Evolutionary conservation across 768 basidiomycete species (phyloP).

Genomic region (Hysterangium stoloniferum): DNA sequence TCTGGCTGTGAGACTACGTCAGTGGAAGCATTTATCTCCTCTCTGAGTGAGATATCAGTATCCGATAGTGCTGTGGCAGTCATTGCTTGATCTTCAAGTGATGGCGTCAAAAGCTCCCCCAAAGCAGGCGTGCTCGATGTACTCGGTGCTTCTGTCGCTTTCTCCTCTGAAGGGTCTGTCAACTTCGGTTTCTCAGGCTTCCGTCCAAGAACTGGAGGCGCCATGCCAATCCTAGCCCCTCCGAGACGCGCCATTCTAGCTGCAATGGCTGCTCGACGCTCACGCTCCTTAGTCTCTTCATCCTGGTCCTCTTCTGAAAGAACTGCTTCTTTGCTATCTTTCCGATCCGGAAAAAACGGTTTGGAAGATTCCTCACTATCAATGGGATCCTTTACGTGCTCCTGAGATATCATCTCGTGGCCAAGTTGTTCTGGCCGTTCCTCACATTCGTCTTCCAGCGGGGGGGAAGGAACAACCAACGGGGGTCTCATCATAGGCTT

Average conservation of each 20-base stretch:
- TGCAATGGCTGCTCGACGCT: conserved; percentile 79
- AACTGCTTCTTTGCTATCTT: conserved; percentile 17
- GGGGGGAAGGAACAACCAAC: conserved; percentile 34
- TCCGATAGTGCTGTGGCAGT: too few species aligned
- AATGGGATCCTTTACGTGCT: conserved; percentile 14
- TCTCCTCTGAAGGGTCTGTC: too few species aligned
- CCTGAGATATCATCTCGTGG: not conserved
- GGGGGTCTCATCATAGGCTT: conserved; percentile 88
- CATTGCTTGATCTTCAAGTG: too few species aligned
- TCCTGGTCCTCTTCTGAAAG: conserved; percentile 14
- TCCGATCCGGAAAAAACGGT: too few species aligned
- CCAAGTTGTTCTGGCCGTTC: not conserved
- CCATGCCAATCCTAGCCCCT: conserved; percentile 77
- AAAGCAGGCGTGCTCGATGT: too few species aligned
- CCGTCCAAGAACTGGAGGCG: conserved; percentile 57
- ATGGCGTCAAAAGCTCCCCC: too few species aligned
- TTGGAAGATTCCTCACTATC: conserved; percentile 34
- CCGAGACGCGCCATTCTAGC: conserved; percentile 92
- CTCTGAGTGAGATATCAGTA: too few species aligned
- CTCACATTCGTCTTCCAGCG: conserved; percentile 13
- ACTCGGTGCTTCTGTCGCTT: too few species aligned
- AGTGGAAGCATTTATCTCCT: too few species aligned
- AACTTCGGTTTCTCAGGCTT: too few species aligned
- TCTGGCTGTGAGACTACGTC: too few species aligned
- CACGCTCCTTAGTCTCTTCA: conserved; percentile 48